Evolutionary conservation across 225 moss, liverwort and hornwort genomes (phyloP), one percentile per base, ranked within the genome.

Genomic region (Marchantia polymorpha): DNA sequence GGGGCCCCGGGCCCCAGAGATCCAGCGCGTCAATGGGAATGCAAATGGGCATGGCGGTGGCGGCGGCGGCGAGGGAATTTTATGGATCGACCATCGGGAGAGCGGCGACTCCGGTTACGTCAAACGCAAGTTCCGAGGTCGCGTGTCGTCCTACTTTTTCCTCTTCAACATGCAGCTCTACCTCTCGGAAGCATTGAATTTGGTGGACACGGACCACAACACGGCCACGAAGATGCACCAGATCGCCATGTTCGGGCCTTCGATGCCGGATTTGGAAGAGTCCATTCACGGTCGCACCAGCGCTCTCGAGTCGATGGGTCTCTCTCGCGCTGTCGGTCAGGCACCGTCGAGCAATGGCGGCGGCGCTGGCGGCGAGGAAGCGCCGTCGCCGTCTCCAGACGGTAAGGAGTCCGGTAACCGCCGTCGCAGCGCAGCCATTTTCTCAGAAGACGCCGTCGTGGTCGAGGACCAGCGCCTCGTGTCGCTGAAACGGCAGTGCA

Each of bases 111-210:
- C 52, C n/a, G 17, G 73, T 16, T 81, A 81, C 23, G 55, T 71
- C 3, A 84, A 84, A 72, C 81, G 84, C 19, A 84, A 82, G 23
- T 87, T 87, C 52, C 79, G 81, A 73, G 79, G 83, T 7, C 76
- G 87, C 27, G 84, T 87, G 26, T 81, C 87, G 2, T 81, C 87
- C 19, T 87, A 84, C 64, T 87, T 87, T 50, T 84, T 87, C 63
- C 77, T 87, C 12, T 87, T 87, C 78, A 87, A 82, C 25, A 31
- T 87, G 59, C 76, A 81, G 68, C 87, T 77, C 39, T 87, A 87
- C 65, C 52, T 82, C 9, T 72, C 78, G 72, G 76, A 77, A 54
- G 84, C 56, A 3, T 46, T 87, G 67, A 79, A 60, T 20, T 63
- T 87, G 65, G 69, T 87, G 6, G 82, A 86, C 55, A 26, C 81